A percentile compares a stretch with the other conserved stretches of the same genome.
phyloP scores from a whole-genome alignment of 495 filamentous ascomycete genomes.

The Paragyromitra xinjiangensis region DNA sequence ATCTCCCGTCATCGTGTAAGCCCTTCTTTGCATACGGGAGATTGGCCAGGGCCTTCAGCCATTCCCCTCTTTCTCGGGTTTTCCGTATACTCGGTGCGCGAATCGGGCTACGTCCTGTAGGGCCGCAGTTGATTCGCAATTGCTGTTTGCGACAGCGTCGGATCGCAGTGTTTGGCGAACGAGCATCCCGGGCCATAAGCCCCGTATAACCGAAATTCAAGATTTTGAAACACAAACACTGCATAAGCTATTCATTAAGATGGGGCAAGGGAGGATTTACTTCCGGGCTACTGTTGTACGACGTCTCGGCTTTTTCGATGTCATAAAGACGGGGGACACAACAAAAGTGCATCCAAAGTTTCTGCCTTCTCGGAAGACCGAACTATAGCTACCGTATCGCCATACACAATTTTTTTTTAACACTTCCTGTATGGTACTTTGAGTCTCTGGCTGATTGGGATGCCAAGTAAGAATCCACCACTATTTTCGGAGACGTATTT shows the following conservation, averaged over 20 bases:
- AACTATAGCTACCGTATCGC: not conserved
- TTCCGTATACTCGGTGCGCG: not conserved
- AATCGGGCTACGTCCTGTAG: not conserved
- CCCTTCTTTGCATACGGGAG: not conserved
- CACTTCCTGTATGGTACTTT: not conserved
- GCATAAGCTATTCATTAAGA: constrained; percentile 1
- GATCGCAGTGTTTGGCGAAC: constrained; percentile 1
- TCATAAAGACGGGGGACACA: not conserved
- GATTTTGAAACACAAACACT: not conserved
- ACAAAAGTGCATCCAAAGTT: not conserved
- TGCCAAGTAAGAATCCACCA: not conserved
- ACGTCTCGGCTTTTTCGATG: not conserved
- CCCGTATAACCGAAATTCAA: constrained; percentile 11
- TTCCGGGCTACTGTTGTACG: not conserved
- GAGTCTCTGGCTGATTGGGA: not conserved
- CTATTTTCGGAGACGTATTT: not conserved
- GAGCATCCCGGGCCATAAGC: not conserved
- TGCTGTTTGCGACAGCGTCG: not conserved
- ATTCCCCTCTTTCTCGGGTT: not conserved
- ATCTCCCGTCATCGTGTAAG: constrained; percentile 14
- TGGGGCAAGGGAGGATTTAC: constrained; percentile 1
- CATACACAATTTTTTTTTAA: not conserved
- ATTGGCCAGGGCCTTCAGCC: not conserved
- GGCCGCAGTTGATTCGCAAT: not conserved
- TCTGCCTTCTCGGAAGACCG: not conserved